Evolutionary conservation across 1,139 yeast genomes (phyloP).

Genomic region (Sugiyamaella sp.): DNA sequence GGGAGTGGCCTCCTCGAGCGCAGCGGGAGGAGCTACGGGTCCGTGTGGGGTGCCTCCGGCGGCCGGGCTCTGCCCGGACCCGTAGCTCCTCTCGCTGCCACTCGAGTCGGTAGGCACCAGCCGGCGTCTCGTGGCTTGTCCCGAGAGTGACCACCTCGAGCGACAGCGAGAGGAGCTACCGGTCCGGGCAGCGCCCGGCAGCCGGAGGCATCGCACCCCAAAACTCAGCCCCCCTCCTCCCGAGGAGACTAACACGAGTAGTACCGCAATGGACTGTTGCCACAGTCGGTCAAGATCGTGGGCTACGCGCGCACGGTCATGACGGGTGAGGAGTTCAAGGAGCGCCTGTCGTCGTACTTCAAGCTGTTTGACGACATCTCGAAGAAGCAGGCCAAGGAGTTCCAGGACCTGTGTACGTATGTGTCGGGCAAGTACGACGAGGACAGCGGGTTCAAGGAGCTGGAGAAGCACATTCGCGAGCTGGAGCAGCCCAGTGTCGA

Average conservation of each 20-base stretch:
- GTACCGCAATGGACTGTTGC: constrained; percentile 78
- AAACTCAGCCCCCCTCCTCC: not conserved
- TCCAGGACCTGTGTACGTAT: constrained; percentile 67
- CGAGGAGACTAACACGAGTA: constrained; percentile 26
- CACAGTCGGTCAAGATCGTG: constrained; percentile 68
- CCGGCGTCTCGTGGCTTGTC: no score
- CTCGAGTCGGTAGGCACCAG: no score
- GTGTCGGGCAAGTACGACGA: constrained; percentile 79
- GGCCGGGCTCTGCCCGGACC: not conserved
- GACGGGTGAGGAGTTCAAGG: constrained; percentile 64
- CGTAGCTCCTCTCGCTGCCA: no score
- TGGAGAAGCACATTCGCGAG: constrained; percentile 57
- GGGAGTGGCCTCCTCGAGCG: not conserved
- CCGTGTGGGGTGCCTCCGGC: not conserved
- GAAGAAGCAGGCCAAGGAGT: constrained; percentile 52
- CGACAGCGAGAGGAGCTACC: not conserved
- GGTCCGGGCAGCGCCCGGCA: not conserved
- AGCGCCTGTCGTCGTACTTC: constrained; percentile 66
- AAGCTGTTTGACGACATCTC: constrained; percentile 53
- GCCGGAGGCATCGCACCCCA: constrained; percentile 1
- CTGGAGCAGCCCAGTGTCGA: constrained; percentile 53
- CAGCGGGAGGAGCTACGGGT: not conserved
- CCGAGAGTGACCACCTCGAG: not conserved
- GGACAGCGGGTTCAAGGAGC: constrained; percentile 66
- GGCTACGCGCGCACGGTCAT: constrained; percentile 92